phyloP scores from a whole-genome alignment of 495 filamentous ascomycete genomes.

The Penicillium coffeae region DNA sequence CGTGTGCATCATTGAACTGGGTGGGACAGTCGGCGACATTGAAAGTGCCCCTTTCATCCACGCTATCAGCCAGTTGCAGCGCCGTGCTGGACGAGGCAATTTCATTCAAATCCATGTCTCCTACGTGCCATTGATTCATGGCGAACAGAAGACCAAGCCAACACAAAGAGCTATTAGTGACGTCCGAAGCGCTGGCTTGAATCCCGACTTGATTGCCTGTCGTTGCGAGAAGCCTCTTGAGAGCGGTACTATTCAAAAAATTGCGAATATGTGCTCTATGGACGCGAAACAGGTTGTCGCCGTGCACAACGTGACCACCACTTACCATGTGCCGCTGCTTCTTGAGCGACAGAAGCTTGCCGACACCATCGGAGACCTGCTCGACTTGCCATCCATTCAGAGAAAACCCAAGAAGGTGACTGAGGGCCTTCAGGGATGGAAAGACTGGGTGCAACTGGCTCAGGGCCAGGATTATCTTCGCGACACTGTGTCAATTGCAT shows the following conservation, averaged over 20 bases:
- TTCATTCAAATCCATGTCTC: constrained; percentile 67
- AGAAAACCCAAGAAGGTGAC: not conserved
- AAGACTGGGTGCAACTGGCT: constrained; percentile 63
- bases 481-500: constrained; percentile 72
- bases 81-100: constrained; percentile 70
- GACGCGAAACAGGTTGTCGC: constrained; percentile 73
- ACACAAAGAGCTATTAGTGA: constrained; percentile 86
- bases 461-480: constrained; percentile 4
- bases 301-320: constrained; percentile 80
- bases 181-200: constrained; percentile 74
- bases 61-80: constrained; percentile 72
- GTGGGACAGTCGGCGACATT: constrained; percentile 85
- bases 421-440: constrained; percentile 62
- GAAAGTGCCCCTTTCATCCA: constrained; percentile 89
- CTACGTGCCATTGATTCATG: constrained; percentile 30
- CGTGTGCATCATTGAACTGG: constrained; percentile 78
- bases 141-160: constrained; percentile 94
- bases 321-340: constrained; percentile 89
- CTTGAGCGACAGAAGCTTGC: constrained; percentile 77
- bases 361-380: constrained; percentile 45
- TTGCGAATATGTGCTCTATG: constrained; percentile 73
- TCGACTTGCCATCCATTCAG: constrained; percentile 5
- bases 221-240: constrained; percentile 75
- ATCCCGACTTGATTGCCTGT: constrained; percentile 91
- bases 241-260: constrained; percentile 74